Evolutionary conservation across 495 filamentous ascomycete species (phyloP).

Genomic region (Penicillium longicatenatum): DNA sequence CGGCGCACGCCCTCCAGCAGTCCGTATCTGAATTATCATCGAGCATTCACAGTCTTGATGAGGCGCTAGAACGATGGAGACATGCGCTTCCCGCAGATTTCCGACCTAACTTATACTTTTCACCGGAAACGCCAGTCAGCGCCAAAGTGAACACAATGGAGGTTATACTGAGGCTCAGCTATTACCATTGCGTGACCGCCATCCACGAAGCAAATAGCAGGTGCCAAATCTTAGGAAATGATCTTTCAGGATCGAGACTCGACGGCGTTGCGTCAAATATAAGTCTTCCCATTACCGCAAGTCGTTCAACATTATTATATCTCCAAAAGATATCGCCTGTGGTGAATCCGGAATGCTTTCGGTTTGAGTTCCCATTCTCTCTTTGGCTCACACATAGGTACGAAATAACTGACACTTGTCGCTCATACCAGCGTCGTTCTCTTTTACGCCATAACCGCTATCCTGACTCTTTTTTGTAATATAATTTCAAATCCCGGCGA

Average conservation of each 20-base stretch:
- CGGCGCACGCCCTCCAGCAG: too few species aligned
- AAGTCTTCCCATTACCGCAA: conserved; percentile 14
- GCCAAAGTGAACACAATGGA: too few species aligned
- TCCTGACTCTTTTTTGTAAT: conserved; percentile 22
- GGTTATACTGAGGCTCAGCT: too few species aligned
- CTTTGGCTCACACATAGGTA: conserved; percentile 13
- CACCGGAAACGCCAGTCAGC: too few species aligned
- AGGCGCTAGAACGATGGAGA: too few species aligned
- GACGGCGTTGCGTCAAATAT: conserved; percentile 14
- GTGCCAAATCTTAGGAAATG: too few species aligned
- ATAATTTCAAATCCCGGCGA: conserved; percentile 15
- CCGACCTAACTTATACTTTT: too few species aligned
- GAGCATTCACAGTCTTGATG: too few species aligned
- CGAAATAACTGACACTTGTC: conserved; percentile 13
- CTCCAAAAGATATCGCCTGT: conserved; percentile 8
- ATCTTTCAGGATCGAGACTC: background rate
- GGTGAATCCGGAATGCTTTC: conserved; percentile 23
- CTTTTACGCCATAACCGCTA: conserved; percentile 23
- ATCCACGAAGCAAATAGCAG: too few species aligned
- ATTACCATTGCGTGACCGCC: too few species aligned
- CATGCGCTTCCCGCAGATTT: too few species aligned
- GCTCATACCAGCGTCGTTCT: conserved; percentile 13
- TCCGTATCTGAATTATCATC: too few species aligned
- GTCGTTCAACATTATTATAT: conserved; percentile 20
- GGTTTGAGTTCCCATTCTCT: conserved; percentile 28